A percentile compares a stretch with the other conserved stretches of the same genome.
phyloP scores from a whole-genome alignment of 768 basidiomycete genomes.

The Lactifluus piperatus region DNA sequence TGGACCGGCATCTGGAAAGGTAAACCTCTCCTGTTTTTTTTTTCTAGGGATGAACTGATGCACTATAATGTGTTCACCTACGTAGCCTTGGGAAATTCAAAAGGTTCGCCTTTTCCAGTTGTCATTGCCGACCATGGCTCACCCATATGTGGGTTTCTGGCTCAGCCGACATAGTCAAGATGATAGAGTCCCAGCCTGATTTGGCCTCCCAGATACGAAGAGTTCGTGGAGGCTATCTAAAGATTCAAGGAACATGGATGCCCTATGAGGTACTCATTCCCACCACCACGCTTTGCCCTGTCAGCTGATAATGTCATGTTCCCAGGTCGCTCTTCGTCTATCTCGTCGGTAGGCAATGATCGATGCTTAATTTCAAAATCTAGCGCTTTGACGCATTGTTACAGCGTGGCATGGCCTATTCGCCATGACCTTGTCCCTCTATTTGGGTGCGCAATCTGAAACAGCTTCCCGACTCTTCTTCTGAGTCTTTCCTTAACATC shows the following conservation, averaged over 20 bases:
- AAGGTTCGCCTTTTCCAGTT: conserved; percentile 40
- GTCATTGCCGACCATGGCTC: neutral
- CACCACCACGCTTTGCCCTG: neutral
- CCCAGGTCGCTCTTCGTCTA: conserved; percentile 66
- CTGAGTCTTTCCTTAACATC: conserved; percentile 9
- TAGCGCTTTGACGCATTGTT: conserved; percentile 15
- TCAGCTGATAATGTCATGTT: conserved; percentile 5
- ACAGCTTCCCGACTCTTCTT: conserved; percentile 7
- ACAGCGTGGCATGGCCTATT: conserved; percentile 85
- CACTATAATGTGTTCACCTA: conserved; percentile 13
- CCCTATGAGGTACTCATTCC: conserved; percentile 62
- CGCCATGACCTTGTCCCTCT: conserved; percentile 80
- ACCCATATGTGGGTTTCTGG: conserved; percentile 1
- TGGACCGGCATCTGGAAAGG: conserved; percentile 97
- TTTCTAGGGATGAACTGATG: neutral
- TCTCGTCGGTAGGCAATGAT: conserved; percentile 57
- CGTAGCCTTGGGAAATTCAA: conserved; percentile 78
- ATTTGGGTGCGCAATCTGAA: conserved; percentile 53
- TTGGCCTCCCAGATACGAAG: conserved; percentile 73
- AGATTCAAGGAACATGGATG: conserved; percentile 94
- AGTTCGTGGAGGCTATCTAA: conserved; percentile 81
- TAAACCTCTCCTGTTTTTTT: conserved; percentile 25
- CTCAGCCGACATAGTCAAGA: conserved; percentile 84
- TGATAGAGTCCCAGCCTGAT: conserved; percentile 88
- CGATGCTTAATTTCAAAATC: neutral